Evolutionary conservation across 2,329 filamentous ascomycete genomes (phyloP).

Genomic region (Cercospora citrullina): DNA sequence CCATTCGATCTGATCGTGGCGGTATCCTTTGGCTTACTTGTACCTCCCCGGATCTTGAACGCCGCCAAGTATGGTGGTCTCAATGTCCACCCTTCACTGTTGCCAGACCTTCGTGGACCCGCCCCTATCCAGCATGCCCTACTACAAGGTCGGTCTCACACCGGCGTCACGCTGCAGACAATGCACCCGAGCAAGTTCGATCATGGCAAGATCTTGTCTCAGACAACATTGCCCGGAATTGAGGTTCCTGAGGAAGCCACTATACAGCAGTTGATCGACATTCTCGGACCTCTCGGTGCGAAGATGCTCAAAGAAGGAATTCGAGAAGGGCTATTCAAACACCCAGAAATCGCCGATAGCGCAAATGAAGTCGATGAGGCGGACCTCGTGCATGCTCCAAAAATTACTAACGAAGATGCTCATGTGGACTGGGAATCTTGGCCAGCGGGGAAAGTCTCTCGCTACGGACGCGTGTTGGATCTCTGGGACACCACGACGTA

Average conservation of each 20-base stretch:
- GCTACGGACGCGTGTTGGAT: slow-evolving; percentile 61
- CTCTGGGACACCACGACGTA: slow-evolving; percentile 59
- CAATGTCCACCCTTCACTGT: slow-evolving; percentile 88
- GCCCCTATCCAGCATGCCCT: slow-evolving; percentile 87
- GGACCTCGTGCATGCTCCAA: slow-evolving; percentile 61
- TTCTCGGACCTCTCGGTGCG: slow-evolving; percentile 66
- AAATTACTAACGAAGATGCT: slow-evolving; percentile 66
- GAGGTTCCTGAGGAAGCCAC: slow-evolving; percentile 52
- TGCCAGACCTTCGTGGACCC: slow-evolving; percentile 75
- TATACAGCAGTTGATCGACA: slow-evolving; percentile 51
- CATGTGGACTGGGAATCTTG: slow-evolving; percentile 62
- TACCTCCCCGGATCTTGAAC: slow-evolving; percentile 73
- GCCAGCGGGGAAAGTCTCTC: slow-evolving; percentile 56
- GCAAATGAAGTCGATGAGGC: slow-evolving; percentile 26
- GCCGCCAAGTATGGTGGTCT: slow-evolving; percentile 77
- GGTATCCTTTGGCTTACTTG: slow-evolving; percentile 90
- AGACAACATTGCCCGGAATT: slow-evolving; percentile 58
- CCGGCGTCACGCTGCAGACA: slow-evolving; percentile 84
- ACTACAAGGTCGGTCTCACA: slow-evolving; percentile 59
- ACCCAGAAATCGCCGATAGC: slow-evolving; percentile 45
- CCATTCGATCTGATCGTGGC: slow-evolving; percentile 75
- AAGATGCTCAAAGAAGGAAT: slow-evolving; percentile 69
- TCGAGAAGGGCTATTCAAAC: slow-evolving; percentile 62
- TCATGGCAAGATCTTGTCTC: slow-evolving; percentile 71
- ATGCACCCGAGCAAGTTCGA: slow-evolving; percentile 77